Conservation (phyloP, 257 asterid genomes). For the Solanum appendiculatum region DNA sequence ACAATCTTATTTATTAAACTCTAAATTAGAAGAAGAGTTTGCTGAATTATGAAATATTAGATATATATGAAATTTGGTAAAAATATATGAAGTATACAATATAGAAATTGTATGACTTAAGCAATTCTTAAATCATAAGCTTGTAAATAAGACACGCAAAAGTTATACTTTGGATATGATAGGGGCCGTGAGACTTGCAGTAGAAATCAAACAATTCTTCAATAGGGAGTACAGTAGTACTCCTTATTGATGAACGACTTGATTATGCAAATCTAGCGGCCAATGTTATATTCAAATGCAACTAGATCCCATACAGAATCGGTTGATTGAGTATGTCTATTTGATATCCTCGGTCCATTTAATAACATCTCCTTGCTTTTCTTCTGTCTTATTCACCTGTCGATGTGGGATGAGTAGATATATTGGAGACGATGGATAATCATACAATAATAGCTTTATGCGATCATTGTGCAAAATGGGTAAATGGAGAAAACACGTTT, state of each 20-base stretch:
- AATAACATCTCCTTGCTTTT: not conserved
- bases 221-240: not conserved
- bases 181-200: not conserved
- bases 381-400: not conserved
- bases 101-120: not conserved
- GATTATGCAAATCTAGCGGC: not conserved
- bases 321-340: not conserved
- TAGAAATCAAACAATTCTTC: not conserved
- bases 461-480: too few species aligned
- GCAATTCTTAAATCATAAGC: too few species aligned
- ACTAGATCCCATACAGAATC: not conserved
- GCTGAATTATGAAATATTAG: not conserved
- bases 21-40: not conserved
- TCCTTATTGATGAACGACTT: not conserved
- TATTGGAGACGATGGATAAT: not conserved
- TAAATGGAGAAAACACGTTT: too few species aligned
- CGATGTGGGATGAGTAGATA: not conserved
- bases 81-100: not conserved
- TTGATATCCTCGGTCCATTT: not conserved
- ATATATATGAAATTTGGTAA: not conserved
- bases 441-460: too few species aligned
- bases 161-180: not conserved
- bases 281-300: not conserved
- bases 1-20: too few species aligned
- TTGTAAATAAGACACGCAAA: not conserved